These are phyloP conservation scores for Lunularia cruciata DNA, from an alignment of 225 moss, liverwort and hornwort genomes.

Conservation along the genomic window DNA sequence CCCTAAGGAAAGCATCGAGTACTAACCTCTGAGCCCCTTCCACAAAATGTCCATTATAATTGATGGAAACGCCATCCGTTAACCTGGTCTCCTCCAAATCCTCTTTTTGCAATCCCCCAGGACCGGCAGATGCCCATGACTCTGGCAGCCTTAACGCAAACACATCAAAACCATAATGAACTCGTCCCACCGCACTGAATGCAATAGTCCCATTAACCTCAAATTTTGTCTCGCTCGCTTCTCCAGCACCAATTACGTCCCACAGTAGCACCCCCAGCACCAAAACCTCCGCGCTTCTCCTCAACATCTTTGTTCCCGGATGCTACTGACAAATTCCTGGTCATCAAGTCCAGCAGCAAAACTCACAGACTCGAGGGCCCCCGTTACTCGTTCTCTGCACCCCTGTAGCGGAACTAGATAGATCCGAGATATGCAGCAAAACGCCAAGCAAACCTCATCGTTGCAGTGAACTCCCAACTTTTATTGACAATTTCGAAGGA, in stretches of 20 bases:
- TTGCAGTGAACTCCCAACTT: no score
- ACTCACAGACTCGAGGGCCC: no score
- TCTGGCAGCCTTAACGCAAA: conserved; percentile 14
- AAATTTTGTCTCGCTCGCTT: not conserved
- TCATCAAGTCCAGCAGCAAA: no score
- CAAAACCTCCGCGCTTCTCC: no score
- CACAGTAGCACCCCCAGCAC: not conserved
- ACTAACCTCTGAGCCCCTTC: conserved; percentile 7
- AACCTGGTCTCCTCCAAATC: conserved; percentile 27
- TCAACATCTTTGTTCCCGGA: no score
- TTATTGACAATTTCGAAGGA: no score
- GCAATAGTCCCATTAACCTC: conserved; percentile 27
- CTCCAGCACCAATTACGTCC: not conserved
- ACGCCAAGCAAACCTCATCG: no score
- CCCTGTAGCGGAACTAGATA: no score
- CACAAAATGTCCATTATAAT: conserved; percentile 40
- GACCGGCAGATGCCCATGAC: not conserved
- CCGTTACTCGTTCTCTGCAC: no score
- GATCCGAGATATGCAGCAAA: no score
- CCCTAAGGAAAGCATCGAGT: not conserved
- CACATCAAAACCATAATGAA: conserved; percentile 31
- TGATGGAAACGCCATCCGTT: conserved; percentile 45
- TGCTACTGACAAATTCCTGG: no score
- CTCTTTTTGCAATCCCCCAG: not conserved
- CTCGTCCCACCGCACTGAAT: conserved; percentile 25